phyloP scores from a whole-genome alignment of 2,329 filamentous ascomycete species.

The Penicillium sp. region DNA sequence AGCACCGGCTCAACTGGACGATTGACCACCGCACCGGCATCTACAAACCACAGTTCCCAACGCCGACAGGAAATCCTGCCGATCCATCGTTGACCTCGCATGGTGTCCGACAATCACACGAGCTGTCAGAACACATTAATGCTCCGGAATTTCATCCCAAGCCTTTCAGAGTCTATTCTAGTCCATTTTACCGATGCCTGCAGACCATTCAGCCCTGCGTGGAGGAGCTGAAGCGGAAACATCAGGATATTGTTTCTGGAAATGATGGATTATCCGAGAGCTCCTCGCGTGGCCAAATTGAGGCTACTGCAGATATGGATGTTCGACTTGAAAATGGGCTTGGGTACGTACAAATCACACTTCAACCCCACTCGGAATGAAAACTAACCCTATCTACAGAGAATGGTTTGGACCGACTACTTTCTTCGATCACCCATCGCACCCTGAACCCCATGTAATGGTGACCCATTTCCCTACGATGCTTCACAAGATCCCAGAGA shows the following conservation, averaged over 20 bases:
- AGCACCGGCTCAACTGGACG: slow-evolving; percentile 91
- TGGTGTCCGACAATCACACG: slow-evolving; percentile 79
- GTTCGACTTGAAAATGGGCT: slow-evolving; percentile 58
- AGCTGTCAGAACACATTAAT: slow-evolving; percentile 63
- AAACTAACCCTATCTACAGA: slow-evolving; percentile 44
- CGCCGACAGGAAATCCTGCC: slow-evolving; percentile 84
- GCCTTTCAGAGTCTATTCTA: slow-evolving; percentile 70
- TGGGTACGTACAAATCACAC: slow-evolving; percentile 44
- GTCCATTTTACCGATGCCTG: slow-evolving; percentile 84
- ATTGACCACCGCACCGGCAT: slow-evolving; percentile 79
- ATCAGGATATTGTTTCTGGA: slow-evolving; percentile 5
- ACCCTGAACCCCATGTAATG: slow-evolving; percentile 68
- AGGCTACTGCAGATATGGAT: slow-evolving; percentile 38
- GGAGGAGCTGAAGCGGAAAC: slow-evolving; percentile 40
- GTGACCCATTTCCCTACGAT: slow-evolving; percentile 63
- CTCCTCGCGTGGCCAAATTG: slow-evolving; percentile 35
- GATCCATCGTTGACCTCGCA: slow-evolving; percentile 88
- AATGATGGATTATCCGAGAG: slow-evolving; percentile 17
- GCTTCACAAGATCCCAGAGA: slow-evolving; percentile 54
- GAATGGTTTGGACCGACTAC: slow-evolving; percentile 89
- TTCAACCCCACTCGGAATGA: neutral
- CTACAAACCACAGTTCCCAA: slow-evolving; percentile 73
- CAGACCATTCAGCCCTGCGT: slow-evolving; percentile 76
- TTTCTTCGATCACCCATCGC: slow-evolving; percentile 80
- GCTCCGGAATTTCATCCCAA: slow-evolving; percentile 40